Percentiles rank a stretch among this genome's conserved stretches.
Evolutionary conservation across 116 monocot species (phyloP).

Genomic region (Iris pallida): DNA sequence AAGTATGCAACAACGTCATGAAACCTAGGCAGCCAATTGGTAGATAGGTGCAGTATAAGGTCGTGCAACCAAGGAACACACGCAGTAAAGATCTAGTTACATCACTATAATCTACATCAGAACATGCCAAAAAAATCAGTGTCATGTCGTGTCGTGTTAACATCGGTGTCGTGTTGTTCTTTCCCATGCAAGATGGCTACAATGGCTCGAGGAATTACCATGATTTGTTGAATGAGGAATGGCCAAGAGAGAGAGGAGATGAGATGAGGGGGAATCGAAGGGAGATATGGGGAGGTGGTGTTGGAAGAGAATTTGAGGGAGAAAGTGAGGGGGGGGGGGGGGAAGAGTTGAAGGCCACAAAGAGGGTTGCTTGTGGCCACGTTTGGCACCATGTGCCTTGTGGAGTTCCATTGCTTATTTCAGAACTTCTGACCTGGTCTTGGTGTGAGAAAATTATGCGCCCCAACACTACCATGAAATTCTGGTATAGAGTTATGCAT

Average conservation of each 20-base stretch:
- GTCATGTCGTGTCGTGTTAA: too few species aligned
- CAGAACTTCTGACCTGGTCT: not conserved
- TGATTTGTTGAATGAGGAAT: not conserved
- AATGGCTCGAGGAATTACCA: constrained; percentile 1
- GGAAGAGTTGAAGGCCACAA: not conserved
- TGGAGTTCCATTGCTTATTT: not conserved
- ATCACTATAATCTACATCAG: too few species aligned
- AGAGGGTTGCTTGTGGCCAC: not conserved
- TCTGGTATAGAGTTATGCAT: not conserved
- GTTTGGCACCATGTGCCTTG: not conserved
- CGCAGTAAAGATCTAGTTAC: too few species aligned
- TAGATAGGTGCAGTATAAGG: too few species aligned
- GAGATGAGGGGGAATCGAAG: not conserved
- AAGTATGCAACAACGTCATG: not conserved
- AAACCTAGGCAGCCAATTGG: too few species aligned
- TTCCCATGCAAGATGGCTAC: not conserved
- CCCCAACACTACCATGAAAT: not conserved
- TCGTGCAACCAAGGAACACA: too few species aligned
- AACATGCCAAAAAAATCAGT: too few species aligned
- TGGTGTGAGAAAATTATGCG: not conserved
- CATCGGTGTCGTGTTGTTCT: too few species aligned
- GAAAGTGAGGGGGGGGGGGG: not conserved
- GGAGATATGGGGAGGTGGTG: not conserved
- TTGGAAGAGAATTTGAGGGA: constrained; percentile 6
- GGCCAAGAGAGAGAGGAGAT: not conserved